Evolutionary conservation across 305 asterid genomes (phyloP).

Genomic region (Fraxinus xanthoxyloides): DNA sequence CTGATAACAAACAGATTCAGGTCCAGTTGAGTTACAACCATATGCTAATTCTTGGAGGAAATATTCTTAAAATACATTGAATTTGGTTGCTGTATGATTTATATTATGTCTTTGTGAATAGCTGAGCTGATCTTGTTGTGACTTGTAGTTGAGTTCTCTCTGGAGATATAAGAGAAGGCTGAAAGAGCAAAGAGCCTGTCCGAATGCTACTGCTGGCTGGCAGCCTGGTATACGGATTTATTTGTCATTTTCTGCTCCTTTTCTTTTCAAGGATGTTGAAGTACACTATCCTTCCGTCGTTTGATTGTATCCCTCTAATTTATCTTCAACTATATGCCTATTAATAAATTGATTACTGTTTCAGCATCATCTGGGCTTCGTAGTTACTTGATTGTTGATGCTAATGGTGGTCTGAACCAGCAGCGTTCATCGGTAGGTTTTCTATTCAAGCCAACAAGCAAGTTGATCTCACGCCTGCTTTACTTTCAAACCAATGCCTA

Average conservation of each 20-base stretch:
- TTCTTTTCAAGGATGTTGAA: background rate
- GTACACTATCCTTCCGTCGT: background rate
- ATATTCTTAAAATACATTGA: background rate
- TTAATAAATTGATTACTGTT: constrained; percentile 5
- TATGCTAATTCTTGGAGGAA: constrained; percentile 7
- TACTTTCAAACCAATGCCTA: background rate
- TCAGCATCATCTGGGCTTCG: constrained; percentile 39
- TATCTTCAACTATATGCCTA: background rate
- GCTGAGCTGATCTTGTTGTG: constrained; percentile 11
- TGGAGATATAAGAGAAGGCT: constrained; percentile 82
- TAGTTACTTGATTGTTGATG: constrained; percentile 65
- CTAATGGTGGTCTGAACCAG: constrained; percentile 94
- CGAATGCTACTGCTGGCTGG: constrained; percentile 34
- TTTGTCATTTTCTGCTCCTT: background rate
- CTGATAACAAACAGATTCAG: background rate
- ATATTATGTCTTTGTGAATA: constrained; percentile 17
- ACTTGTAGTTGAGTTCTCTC: constrained; percentile 57
- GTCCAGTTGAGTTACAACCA: background rate
- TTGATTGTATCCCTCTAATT: background rate
- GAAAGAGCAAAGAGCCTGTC: constrained; percentile 62
- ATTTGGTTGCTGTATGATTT: constrained; percentile 2
- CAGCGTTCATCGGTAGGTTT: constrained; percentile 86
- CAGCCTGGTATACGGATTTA: constrained; percentile 37
- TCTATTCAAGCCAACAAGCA: background rate
- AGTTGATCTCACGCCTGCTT: constrained; percentile 14